Evolutionary conservation across 768 basidiomycete genomes (phyloP).

Genomic region (Leucocoprinus birnbaumii): DNA sequence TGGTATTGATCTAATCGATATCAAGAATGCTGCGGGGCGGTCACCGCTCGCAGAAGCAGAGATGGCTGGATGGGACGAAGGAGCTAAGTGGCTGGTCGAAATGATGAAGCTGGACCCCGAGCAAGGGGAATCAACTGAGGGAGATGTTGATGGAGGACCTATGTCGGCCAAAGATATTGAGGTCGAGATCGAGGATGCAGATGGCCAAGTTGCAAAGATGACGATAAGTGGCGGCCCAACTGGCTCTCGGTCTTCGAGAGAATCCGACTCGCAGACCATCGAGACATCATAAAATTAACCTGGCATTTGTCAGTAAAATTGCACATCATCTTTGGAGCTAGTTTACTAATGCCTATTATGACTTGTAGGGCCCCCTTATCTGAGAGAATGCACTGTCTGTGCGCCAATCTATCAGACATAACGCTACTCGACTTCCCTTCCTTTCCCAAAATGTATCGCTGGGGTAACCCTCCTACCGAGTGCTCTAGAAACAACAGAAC

Average conservation of each 20-base stretch:
- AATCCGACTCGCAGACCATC: not conserved
- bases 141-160: conserved; percentile 33
- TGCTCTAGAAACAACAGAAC: too few species aligned
- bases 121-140: conserved; percentile 31
- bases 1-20: conserved; percentile 68
- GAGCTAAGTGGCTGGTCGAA: conserved; percentile 77
- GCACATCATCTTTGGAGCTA: too few species aligned
- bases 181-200: conserved; percentile 71
- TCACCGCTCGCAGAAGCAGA: conserved; percentile 85
- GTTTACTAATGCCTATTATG: too few species aligned
- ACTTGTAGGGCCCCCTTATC: too few species aligned
- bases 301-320: not conserved
- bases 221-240: conserved; percentile 33
- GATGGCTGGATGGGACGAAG: conserved; percentile 77
- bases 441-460: too few species aligned
- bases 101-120: conserved; percentile 72
- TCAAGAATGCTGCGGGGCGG: conserved; percentile 68
- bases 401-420: too few species aligned
- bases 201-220: conserved; percentile 67
- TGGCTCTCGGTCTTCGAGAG: not conserved
- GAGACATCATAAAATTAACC: not conserved
- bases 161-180: conserved; percentile 43
- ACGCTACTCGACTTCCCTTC: too few species aligned
- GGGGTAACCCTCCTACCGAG: too few species aligned
- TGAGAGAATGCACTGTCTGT: too few species aligned